Evolutionary conservation across 805 yeast genomes (phyloP).

Genomic region (Starmerella gropengiesseri): DNA sequence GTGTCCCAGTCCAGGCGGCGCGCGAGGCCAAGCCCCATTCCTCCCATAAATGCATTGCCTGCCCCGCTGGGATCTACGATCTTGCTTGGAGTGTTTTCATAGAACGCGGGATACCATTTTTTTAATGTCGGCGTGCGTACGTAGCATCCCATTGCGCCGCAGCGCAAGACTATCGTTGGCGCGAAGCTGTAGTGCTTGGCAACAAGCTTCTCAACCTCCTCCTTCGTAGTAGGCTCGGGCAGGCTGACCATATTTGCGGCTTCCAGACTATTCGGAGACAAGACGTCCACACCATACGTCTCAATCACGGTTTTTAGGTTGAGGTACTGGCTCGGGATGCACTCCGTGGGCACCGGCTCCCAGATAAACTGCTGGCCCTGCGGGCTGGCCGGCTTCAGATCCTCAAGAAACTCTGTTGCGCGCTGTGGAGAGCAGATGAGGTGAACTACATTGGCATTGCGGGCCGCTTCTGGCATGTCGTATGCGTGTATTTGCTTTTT

Average conservation of each 20-base stretch:
- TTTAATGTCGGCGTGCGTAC: constrained; percentile 16
- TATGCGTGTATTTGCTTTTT: constrained; percentile 47
- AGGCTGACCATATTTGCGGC: constrained; percentile 53
- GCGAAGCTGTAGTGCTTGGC: constrained; percentile 33
- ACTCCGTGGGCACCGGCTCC: constrained; percentile 81
- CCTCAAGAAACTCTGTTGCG: constrained; percentile 39
- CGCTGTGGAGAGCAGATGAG: constrained; percentile 63
- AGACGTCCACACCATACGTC: constrained; percentile 38
- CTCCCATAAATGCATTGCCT: constrained; percentile 85
- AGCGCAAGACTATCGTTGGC: constrained; percentile 48
- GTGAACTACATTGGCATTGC: constrained; percentile 44
- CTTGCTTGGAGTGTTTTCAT: constrained; percentile 32
- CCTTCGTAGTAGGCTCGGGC: constrained; percentile 33
- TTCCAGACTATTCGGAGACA: constrained; percentile 81
- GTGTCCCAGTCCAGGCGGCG: constrained; percentile 32
- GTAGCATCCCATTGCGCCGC: constrained; percentile 65
- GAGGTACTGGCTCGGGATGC: constrained; percentile 41
- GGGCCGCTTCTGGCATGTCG: constrained; percentile 40
- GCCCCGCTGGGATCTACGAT: constrained; percentile 92
- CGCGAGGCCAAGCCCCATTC: constrained; percentile 50
- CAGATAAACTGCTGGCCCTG: constrained; percentile 49
- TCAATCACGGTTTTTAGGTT: constrained; percentile 15
- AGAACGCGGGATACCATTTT: constrained; percentile 66
- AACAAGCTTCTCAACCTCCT: constrained; percentile 38
- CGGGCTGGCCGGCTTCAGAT: constrained; percentile 21